Evolutionary conservation across 805 yeast genomes (phyloP), one percentile per base, ranked within the genome.

Genomic region (Nakazawaea laoshanensis): DNA sequence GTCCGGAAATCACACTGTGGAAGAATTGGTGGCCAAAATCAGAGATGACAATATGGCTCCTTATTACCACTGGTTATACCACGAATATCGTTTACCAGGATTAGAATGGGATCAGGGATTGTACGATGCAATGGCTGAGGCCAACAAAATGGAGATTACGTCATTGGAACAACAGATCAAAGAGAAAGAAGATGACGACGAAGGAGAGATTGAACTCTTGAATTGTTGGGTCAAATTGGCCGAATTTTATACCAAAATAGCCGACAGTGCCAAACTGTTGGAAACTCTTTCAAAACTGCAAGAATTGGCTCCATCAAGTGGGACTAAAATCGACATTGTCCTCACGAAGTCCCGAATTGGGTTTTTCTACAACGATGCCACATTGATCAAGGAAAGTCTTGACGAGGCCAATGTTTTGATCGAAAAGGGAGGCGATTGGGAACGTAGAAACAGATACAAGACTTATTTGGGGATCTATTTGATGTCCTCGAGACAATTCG

Each of bases 371-470:
- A 77, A 79, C 49, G 95, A 92, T 58, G 77, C 76, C 50, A 56
- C 61, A 5, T 74, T 73, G 42, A 79, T 82, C 28, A 70, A 77
- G 38, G 74, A 75, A 46, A 78, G 79, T 49, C 68, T 92, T 43
- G 89, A 80, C 35, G 77, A 77, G 45, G 76, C 80, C 13, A 76
- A 81, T 49, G 50, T 62, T 16, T 68, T 85, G 53, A 86, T 92
- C 48, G 97, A 89, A 48, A 83, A 86, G 49, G 98, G 97, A 36
- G 98, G 98, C 41, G 98, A 92, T 56, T 92, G 98, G 98, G 98
- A 92, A 61, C 83, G 98, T 58, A 77, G 95, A 50, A 92, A 92
- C 61, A 66, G 96, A 45, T 86, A 74, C 66, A 92, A 92, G 63
- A 84, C 96, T 5, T 92, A 92, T 58, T 60, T 72, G 38, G 98